phyloP scores from a whole-genome alignment of 1,284 basidiomycete species.

The Ceratobasidium theobromae region DNA sequence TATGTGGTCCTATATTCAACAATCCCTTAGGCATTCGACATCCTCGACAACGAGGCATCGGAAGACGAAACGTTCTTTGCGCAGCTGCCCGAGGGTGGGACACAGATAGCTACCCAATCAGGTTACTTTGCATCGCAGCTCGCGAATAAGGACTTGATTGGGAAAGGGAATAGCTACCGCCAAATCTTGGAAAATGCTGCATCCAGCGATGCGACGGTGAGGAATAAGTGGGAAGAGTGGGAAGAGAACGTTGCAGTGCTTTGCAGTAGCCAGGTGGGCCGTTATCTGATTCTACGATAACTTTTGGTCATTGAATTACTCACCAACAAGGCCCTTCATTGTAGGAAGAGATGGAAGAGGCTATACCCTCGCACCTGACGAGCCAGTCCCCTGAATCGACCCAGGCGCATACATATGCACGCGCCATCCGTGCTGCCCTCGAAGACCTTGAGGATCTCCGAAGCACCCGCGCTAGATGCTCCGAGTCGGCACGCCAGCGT shows the following conservation, averaged over 20 bases:
- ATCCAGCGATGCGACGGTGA: constrained; percentile 72
- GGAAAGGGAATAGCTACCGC: constrained; percentile 71
- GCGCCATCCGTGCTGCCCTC: constrained; percentile 71
- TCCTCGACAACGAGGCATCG: constrained; percentile 84
- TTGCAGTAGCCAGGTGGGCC: constrained; percentile 66
- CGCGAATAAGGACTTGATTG: constrained; percentile 73
- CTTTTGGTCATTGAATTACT: background rate
- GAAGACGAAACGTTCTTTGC: constrained; percentile 69
- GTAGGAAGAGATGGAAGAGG: constrained; percentile 14
- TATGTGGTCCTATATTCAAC: background rate
- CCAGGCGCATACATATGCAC: constrained; percentile 63
- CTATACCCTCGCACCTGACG: constrained; percentile 26
- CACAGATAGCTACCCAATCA: constrained; percentile 48
- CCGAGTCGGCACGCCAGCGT: constrained; percentile 65
- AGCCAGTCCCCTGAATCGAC: constrained; percentile 40
- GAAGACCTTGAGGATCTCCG: constrained; percentile 81
- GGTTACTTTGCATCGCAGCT: constrained; percentile 60
- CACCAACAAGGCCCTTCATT: background rate
- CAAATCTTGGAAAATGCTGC: constrained; percentile 71
- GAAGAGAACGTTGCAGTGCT: constrained; percentile 70
- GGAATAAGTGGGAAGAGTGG: constrained; percentile 86
- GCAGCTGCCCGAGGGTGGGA: constrained; percentile 50
- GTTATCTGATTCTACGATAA: background rate
- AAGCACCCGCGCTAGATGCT: constrained; percentile 60
- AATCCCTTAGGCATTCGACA: constrained; percentile 71